Percentiles rank a stretch among this genome's conserved stretches.
phyloP scores from a whole-genome alignment of 768 basidiomycete species.

The Leccinum arenicola region DNA sequence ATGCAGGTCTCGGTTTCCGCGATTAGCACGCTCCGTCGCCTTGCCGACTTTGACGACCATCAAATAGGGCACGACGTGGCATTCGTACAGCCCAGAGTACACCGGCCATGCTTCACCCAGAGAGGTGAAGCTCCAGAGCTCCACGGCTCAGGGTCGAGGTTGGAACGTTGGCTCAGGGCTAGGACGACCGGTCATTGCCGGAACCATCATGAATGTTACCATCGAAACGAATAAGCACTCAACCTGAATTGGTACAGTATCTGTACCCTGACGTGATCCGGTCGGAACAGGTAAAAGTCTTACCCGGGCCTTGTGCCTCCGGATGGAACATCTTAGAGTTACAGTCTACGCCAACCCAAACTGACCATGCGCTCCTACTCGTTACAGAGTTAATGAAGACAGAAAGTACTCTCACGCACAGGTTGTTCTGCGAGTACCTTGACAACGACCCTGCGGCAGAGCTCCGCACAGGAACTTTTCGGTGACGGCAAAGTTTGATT shows the following conservation, averaged over 20 bases:
- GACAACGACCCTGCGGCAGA: neutral
- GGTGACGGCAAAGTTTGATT: neutral
- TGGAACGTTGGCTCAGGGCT: conserved; percentile 60
- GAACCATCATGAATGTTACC: conserved; percentile 89
- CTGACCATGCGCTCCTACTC: neutral
- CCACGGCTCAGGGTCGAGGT: conserved; percentile 83
- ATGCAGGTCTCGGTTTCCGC: conserved; percentile 99
- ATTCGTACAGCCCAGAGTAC: conserved; percentile 94
- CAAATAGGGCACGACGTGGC: conserved; percentile 91
- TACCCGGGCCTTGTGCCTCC: neutral
- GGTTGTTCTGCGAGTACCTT: neutral
- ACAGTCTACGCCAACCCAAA: neutral
- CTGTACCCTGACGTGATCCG: conserved; percentile 92
- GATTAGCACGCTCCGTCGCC: conserved; percentile 85
- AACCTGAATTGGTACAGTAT: conserved; percentile 64
- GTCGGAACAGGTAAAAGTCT: neutral
- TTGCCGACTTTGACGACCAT: conserved; percentile 51
- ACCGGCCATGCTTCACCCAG: conserved; percentile 65
- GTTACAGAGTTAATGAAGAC: neutral
- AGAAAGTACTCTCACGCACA: neutral
- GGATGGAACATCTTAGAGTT: neutral
- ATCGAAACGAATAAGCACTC: conserved; percentile 70
- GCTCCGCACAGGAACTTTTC: neutral
- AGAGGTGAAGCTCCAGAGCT: conserved; percentile 75
- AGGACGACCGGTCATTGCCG: conserved; percentile 82